These are phyloP conservation scores for Canavalia ensiformis DNA, from an alignment of 306 rosid species.

Conservation along the genomic window DNA sequence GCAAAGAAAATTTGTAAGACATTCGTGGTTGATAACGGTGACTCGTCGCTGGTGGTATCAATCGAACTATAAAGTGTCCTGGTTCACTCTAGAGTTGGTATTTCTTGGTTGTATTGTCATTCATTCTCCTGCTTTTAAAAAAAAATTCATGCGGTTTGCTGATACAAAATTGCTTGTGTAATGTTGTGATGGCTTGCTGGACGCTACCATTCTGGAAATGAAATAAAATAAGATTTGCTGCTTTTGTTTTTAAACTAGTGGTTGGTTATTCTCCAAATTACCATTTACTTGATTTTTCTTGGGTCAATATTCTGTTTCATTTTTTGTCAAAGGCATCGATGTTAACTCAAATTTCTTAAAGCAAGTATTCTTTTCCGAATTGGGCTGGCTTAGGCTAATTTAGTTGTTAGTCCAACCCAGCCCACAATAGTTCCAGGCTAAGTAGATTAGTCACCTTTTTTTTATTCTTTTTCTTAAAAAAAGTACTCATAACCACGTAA, in stretches of 20 bases:
- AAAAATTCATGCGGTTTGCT: background rate
- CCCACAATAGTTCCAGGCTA: no score
- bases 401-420: no score
- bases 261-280: background rate
- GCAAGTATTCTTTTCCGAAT: no score
- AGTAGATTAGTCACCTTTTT: no score
- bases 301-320: no score
- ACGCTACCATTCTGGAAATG: constrained; percentile 1
- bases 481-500: no score
- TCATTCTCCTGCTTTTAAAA: background rate
- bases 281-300: no score
- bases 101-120: constrained; percentile 23
- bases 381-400: no score
- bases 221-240: constrained; percentile 41
- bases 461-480: no score
- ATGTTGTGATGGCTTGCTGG: constrained; percentile 19
- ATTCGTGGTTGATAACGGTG: constrained; percentile 83
- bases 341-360: no score
- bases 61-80: constrained; percentile 55
- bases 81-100: background rate
- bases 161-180: constrained; percentile 21
- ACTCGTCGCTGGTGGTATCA: constrained; percentile 63
- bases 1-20: constrained; percentile 65
- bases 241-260: constrained; percentile 12
- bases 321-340: no score